A percentile compares a stretch with the other conserved stretches of the same genome.
Conservation (phyloP, 2,329 filamentous ascomycete species). For the Colletotrichum scovillei region DNA sequence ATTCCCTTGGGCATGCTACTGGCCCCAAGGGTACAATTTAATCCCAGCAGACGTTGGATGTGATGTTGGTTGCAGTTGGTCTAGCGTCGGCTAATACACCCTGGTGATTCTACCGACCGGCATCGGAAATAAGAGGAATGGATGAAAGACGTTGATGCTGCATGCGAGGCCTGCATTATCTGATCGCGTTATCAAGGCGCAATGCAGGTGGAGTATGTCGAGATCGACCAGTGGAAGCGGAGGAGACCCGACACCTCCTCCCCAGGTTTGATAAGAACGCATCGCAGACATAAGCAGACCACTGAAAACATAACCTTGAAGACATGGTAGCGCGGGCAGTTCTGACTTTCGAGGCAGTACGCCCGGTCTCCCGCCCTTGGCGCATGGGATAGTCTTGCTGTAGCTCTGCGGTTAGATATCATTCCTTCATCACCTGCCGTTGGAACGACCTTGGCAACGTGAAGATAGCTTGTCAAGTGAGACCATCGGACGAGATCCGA, state of each 20-base stretch:
- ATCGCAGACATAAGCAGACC: background rate
- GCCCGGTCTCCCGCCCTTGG: background rate
- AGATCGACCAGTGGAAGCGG: conserved; percentile 2
- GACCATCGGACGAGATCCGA: background rate
- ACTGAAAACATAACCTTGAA: background rate
- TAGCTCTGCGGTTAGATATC: background rate
- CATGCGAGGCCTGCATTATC: conserved; percentile 11
- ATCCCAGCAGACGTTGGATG: background rate
- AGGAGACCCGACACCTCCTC: background rate
- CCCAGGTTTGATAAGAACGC: background rate
- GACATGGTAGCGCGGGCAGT: background rate
- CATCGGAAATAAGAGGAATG: background rate
- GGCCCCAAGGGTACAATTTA: background rate
- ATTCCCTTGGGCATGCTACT: background rate
- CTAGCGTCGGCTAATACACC: conserved; percentile 1
- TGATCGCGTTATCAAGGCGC: conserved; percentile 28
- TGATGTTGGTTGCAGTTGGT: background rate
- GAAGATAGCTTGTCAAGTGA: background rate
- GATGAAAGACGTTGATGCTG: background rate
- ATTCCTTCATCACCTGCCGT: background rate
- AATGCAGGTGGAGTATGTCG: conserved; percentile 30
- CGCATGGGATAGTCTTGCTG: background rate
- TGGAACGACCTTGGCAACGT: background rate
- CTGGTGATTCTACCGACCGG: background rate
- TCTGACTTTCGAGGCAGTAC: background rate